Base-by-base conservation (phyloP, 1,284 basidiomycete species). In the Volvariella volvacea region DNA sequence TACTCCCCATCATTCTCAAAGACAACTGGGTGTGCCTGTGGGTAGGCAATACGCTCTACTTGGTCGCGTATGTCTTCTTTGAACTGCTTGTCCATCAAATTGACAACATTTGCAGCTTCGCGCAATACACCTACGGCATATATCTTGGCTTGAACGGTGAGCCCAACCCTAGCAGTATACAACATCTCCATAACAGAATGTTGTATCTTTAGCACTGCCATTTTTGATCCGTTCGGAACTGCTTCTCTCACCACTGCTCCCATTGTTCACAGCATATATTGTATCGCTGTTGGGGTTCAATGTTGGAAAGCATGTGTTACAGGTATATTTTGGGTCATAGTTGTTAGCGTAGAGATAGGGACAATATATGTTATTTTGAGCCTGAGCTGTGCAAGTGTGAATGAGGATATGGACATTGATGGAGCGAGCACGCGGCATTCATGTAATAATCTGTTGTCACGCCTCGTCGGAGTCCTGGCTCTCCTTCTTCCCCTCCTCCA, bases 31-130 rank as follows among this genome's bases (percentile, higher is more conserved):
- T 94, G 22, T 94, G 90, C 58, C 71, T 97, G 31, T 86, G 85
- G 71, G 73, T 94, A n/a, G 93, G 92, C 34, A 96, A 96, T 52
- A 91, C 89, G 1, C 68, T 93, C n/a, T 93, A 92, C 64, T 76
- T 92, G 25, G 83, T 83, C 38, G 91, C 87, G 78, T 88, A 67
- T 51, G 76, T 74, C 15, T 28, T 36, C n/a, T 30, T 22, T 19
- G 44, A 25, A 25, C 17, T 15, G 14, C n/a, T 43, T 31, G 20
- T 16, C 34, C 12, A 9, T 14, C 22, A 31, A 39, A 22, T 20
- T 32, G 6, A 10, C 25, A 40, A 19, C 54, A 6, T 36, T 20
- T n/a, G n/a, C n/a, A 88, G 87, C 28, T 83, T 88, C 50, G 78
- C 83, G 2, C 92, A 95, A 62, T 96, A 95, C 60, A 78, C 83